These are phyloP conservation scores for Neckera pumila DNA, from an alignment of 225 moss, liverwort and hornwort species.

Conservation along the genomic window DNA sequence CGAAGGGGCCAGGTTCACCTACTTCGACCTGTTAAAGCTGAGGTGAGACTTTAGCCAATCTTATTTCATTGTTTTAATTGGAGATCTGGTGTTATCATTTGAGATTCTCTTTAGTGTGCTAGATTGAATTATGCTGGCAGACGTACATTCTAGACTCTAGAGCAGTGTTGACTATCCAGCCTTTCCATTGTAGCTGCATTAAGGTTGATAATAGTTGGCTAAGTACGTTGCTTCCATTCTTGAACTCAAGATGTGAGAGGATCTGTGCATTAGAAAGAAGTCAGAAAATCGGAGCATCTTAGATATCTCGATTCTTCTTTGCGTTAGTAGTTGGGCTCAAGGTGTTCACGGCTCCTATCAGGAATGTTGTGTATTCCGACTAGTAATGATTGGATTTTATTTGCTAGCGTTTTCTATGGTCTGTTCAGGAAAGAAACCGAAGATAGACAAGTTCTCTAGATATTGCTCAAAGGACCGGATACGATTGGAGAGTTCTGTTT, in stretches of 20 bases:
- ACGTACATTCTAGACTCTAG: not conserved
- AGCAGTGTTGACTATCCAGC: not conserved
- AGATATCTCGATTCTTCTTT: not conserved
- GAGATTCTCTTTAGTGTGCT: not conserved
- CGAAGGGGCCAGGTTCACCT: constrained; percentile 55
- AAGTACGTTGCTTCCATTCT: not conserved
- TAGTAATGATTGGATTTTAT: not conserved
- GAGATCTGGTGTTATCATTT: not conserved
- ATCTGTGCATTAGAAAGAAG: not conserved
- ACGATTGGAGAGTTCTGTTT: not conserved
- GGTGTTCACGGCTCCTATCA: not conserved
- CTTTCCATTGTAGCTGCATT: not conserved
- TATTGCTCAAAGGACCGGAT: not conserved
- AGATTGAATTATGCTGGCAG: not conserved
- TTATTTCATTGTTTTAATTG: not conserved
- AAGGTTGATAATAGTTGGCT: not conserved
- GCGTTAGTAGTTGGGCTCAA: not conserved
- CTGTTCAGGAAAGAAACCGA: not conserved
- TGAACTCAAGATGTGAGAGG: not conserved
- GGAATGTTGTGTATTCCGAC: not conserved
- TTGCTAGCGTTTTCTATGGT: not conserved
- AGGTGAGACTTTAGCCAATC: constrained; percentile 29
- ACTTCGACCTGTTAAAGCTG: constrained; percentile 67
- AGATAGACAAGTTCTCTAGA: not conserved
- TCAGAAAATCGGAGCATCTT: not conserved